These are phyloP conservation scores for Penicillium occitanis DNA, from an alignment of 2,329 filamentous ascomycete genomes.

Conservation along the genomic window DNA sequence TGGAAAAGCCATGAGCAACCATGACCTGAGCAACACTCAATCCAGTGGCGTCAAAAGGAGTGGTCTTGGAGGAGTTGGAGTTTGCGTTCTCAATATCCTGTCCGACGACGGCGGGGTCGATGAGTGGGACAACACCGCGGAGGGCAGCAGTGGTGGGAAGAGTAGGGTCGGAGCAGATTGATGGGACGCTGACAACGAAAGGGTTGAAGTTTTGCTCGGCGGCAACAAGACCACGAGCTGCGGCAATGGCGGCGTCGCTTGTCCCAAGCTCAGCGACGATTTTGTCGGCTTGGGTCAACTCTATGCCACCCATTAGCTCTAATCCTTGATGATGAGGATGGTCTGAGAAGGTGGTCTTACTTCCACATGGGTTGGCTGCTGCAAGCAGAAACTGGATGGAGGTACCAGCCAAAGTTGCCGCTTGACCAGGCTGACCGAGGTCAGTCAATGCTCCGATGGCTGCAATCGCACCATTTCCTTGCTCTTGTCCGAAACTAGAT, in stretches of 20 bases:
- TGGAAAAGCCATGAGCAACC: constrained; percentile 61
- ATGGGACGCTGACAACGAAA: constrained; percentile 59
- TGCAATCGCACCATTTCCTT: constrained; percentile 8
- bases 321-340: background rate
- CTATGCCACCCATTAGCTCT: constrained; percentile 33
- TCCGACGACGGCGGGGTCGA: constrained; percentile 63
- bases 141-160: constrained; percentile 62
- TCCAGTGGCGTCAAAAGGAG: constrained; percentile 60
- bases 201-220: constrained; percentile 75
- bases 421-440: constrained; percentile 57
- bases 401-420: constrained; percentile 62
- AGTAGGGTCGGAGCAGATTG: constrained; percentile 62
- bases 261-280: constrained; percentile 63
- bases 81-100: constrained; percentile 61
- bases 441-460: background rate
- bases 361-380: constrained; percentile 62
- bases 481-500: constrained; percentile 10
- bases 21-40: constrained; percentile 66
- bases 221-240: constrained; percentile 62
- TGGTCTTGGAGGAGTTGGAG: constrained; percentile 52
- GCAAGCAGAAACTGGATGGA: constrained; percentile 64
- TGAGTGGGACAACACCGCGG: constrained; percentile 65
- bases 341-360: background rate
- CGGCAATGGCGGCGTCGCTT: constrained; percentile 60
- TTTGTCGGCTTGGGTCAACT: constrained; percentile 64